Conservation (phyloP, 352 stramenopile genomes). For the Globisporangium mamillatum region DNA sequence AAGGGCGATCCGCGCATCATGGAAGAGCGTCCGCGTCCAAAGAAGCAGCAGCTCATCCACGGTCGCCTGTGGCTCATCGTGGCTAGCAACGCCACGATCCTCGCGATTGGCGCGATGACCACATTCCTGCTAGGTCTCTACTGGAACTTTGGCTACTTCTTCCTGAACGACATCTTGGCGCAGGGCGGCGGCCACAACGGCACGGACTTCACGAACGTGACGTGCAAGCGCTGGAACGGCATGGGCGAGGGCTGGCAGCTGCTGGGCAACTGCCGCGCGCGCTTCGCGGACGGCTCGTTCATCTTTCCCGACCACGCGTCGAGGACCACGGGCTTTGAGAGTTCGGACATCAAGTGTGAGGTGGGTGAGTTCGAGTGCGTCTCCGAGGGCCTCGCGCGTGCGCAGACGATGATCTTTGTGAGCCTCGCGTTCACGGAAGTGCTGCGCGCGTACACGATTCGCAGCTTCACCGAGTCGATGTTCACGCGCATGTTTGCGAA, state of each 20-base stretch:
- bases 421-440: constrained; percentile 69
- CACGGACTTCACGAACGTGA: constrained; percentile 55
- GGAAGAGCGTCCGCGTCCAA: constrained; percentile 53
- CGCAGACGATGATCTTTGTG: constrained; percentile 78
- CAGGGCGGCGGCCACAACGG: constrained; percentile 35
- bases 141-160: constrained; percentile 63
- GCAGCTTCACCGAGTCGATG: constrained; percentile 65
- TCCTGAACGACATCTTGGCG: constrained; percentile 52
- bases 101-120: constrained; percentile 37
- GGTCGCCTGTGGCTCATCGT: constrained; percentile 69
- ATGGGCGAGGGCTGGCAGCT: constrained; percentile 43
- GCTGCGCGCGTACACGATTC: constrained; percentile 72
- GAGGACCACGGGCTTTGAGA: constrained; percentile 30
- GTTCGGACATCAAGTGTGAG: constrained; percentile 44
- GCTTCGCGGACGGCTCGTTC: constrained; percentile 36
- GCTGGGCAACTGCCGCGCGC: constrained; percentile 55
- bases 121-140: constrained; percentile 64
- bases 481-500: constrained; percentile 65
- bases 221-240: constrained; percentile 53
- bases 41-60: constrained; percentile 50
- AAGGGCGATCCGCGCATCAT: constrained; percentile 68
- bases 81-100: constrained; percentile 50
- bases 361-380: constrained; percentile 61
- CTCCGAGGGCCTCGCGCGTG: constrained; percentile 47
- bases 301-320: constrained; percentile 47